Evolutionary conservation across 257 asterid species (phyloP), one percentile per base, ranked within the genome.

Genomic region (Solanum acaule): DNA sequence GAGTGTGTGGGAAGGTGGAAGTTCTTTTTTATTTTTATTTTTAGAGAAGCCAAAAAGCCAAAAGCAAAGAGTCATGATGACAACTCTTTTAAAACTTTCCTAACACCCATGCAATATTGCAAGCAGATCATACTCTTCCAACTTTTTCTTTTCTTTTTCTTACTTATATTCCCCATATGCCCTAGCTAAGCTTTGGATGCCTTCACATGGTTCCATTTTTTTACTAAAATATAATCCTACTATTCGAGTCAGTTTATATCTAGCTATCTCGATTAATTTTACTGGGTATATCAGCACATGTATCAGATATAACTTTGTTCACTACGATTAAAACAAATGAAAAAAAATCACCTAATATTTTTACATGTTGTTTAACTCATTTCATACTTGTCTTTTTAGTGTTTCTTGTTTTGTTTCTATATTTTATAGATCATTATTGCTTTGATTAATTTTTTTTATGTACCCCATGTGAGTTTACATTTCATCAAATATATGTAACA

Each of bases 151-250:
- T 76, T 92, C 86, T 37, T 88, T 83, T 33, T 85, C 88, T 81
- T 88, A 82, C 92, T 90, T 92, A 92, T 88, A 87, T 92, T 84
- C 88, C 37, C 87, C 40, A 40, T 89, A 59, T 73, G 44, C 88
- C 89, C 52, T 86, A 56, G 65, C 25, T 56, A 90, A 91, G 92
- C 93, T 89, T 92, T 85, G 94, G 96, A 92, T 94, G 89, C 96
- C 90, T 89, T 81, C 87, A 27, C 79, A 70, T 63, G 23, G 23
- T 12, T 49, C 61, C 4, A 83, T 86, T 65, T 23, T 72, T 12
- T 31, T 23, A 8, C 63, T 34, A 67, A 67, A 4, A 11, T 25
- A 65, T 65, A 25, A 25, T 25, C 9, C 13, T 6, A 2, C 1
- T 27, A 13, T 68, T 6, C 10, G 0, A 27, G 37, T 15, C 6